Evolutionary conservation across 768 basidiomycete genomes (phyloP).

Genomic region (Pulveroboletus frians): DNA sequence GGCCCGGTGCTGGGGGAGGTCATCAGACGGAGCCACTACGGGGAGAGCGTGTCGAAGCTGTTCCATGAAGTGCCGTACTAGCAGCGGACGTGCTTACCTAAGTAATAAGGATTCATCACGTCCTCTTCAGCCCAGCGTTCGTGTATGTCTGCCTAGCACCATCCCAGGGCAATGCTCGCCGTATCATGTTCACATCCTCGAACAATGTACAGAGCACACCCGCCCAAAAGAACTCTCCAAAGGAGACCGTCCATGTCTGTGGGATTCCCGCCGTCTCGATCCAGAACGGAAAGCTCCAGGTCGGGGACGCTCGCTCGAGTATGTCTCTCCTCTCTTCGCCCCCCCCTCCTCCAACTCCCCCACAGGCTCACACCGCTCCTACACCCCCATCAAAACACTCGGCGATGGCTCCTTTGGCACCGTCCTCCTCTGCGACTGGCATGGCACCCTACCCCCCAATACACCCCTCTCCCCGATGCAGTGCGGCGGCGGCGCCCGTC

Average conservation of each 20-base stretch:
- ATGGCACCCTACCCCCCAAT: constrained; percentile 88
- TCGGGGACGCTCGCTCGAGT: constrained; percentile 72
- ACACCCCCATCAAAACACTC: constrained; percentile 92
- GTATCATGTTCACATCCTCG: constrained; percentile 32
- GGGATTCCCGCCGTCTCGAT: constrained; percentile 77
- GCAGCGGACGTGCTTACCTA: constrained; percentile 11
- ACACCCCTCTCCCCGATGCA: constrained; percentile 93
- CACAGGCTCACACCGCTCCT: constrained; percentile 78
- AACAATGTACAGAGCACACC: constrained; percentile 28
- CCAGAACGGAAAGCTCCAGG: constrained; percentile 60
- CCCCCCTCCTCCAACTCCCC: neutral
- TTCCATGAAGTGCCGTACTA: constrained; percentile 89
- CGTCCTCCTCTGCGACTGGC: constrained; percentile 99
- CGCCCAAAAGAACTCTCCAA: constrained; percentile 30
- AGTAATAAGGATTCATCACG: constrained; percentile 12
- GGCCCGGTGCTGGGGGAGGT: constrained; percentile 94
- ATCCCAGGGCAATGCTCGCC: constrained; percentile 30
- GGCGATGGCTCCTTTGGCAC: constrained; percentile 99
- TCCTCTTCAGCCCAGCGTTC: neutral
- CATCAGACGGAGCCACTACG: constrained; percentile 92
- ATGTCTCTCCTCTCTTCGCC: constrained; percentile 29
- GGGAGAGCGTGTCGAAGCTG: constrained; percentile 87
- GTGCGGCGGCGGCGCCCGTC: constrained; percentile 84
- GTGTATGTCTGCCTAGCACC: constrained; percentile 19
- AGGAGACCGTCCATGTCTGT: constrained; percentile 61